Evolutionary conservation across 2,329 filamentous ascomycete species (phyloP).

Genomic region (Ilyonectria sp.): DNA sequence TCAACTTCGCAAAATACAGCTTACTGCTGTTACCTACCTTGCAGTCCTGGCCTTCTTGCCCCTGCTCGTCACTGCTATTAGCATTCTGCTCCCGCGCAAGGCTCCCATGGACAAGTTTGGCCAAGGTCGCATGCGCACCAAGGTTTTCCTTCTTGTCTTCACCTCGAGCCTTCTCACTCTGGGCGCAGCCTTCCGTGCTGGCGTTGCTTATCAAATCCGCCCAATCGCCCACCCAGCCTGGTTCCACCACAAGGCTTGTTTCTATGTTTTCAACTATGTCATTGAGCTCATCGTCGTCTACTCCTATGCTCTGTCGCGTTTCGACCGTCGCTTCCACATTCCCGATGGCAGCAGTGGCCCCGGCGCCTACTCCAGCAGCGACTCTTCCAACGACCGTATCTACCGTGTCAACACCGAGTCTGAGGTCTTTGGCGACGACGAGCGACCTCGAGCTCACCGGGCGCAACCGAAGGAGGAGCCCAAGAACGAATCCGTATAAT

Average conservation of each 20-base stretch:
- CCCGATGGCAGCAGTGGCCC: slow-evolving; percentile 77
- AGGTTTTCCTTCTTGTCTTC: slow-evolving; percentile 75
- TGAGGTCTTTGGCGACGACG: slow-evolving; percentile 45
- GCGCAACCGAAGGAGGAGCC: slow-evolving; percentile 40
- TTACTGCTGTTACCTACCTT: slow-evolving; percentile 77
- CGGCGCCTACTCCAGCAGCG: slow-evolving; percentile 61
- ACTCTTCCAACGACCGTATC: slow-evolving; percentile 25
- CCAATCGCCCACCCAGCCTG: slow-evolving; percentile 71
- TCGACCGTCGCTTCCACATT: slow-evolving; percentile 83
- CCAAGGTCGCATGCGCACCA: slow-evolving; percentile 75
- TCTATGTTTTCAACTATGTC: slow-evolving; percentile 85
- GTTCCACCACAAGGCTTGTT: slow-evolving; percentile 80
- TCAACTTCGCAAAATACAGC: slow-evolving; percentile 75
- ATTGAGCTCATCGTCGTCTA: slow-evolving; percentile 81
- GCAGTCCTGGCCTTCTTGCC: slow-evolving; percentile 72
- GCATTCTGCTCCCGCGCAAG: slow-evolving; percentile 64
- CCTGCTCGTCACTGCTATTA: slow-evolving; percentile 67
- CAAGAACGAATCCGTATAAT: slow-evolving; percentile 39
- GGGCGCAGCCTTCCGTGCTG: slow-evolving; percentile 79
- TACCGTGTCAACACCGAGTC: slow-evolving; percentile 42
- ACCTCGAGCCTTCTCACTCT: slow-evolving; percentile 74
- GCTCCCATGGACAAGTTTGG: slow-evolving; percentile 68
- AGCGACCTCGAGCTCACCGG: slow-evolving; percentile 40
- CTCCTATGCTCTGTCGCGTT: slow-evolving; percentile 76
- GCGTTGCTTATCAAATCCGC: slow-evolving; percentile 67